Base-by-base conservation (phyloP, 2,329 filamentous ascomycete species). In the Penicillium frequentans region DNA sequence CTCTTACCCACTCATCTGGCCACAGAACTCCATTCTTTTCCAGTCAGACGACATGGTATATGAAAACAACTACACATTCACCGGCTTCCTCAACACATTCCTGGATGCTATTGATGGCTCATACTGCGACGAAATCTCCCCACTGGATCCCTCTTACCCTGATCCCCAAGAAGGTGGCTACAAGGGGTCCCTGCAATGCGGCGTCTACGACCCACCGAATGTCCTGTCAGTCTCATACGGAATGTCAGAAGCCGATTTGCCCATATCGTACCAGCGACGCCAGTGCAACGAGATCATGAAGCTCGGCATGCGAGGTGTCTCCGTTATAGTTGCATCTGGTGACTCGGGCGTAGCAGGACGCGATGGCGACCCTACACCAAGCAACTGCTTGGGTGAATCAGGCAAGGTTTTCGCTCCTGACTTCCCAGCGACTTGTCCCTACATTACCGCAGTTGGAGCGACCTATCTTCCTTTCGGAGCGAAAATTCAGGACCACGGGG, bases 101-200 rank as follows among this genome's bases (percentile, higher is more conserved):
- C 68, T 81, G 24, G 77, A 81, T 59, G 77, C 78, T 7, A 73
- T 81, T 39, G 79, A 81, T 59, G 79, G 77, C 6, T 79, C 76
- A 13, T 82, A 81, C 65, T 81, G 80, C 68, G 73, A 68, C n/a
- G 71, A 73, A n/a, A 71, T 76, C 54, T 69, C 72, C 1, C 59
- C 64, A 19, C 61, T 77, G n/a, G 78, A 80, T 49, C 78, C 77
- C 5, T 54, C 66, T 0, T 80, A 80, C 60, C 79, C 77, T 0
- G 67, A 80, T 56, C 69, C 72, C 1, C 61, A 65, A 16, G 31
- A 67, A 0, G 72, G 69, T 11, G 77, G 76, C 16, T 80, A 79
- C 68, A 75, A 78, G 48, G 74, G 75, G 10, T 60, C 69, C 3
- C 64, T 75, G 21, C 73, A 77, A 49, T 81, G 79, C 61, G 78